A percentile compares a stretch with the other conserved stretches of the same genome.
These are phyloP conservation scores for Juncus effusus DNA, from an alignment of 176 grass and related monocot genomes.

Conservation along the genomic window DNA sequence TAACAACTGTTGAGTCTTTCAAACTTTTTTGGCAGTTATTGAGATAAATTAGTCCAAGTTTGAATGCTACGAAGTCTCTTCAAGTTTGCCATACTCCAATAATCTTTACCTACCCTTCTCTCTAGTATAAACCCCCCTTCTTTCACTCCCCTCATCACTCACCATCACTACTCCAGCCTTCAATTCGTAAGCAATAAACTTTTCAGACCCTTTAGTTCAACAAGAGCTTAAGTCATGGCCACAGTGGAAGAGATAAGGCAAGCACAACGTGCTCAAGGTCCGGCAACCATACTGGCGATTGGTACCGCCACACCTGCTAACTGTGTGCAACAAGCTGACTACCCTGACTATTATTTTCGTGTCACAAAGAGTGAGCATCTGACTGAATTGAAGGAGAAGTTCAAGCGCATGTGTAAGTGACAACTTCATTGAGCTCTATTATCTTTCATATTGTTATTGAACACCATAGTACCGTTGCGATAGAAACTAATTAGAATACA, in stretches of 20 bases:
- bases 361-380: too few species aligned
- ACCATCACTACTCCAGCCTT: neutral
- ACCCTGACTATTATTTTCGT: too few species aligned
- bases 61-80: neutral
- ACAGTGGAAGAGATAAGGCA: neutral
- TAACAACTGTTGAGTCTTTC: too few species aligned
- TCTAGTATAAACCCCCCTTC: neutral
- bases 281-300: too few species aligned
- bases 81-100: neutral
- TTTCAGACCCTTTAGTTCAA: neutral
- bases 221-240: constrained; percentile 5
- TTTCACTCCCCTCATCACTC: neutral
- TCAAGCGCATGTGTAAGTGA: neutral
- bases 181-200: neutral
- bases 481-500: too few species aligned
- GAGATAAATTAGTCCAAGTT: neutral
- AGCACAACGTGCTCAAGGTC: too few species aligned
- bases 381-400: too few species aligned
- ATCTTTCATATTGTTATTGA: neutral
- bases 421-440: too few species aligned
- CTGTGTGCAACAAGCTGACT: too few species aligned
- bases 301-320: too few species aligned
- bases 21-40: too few species aligned
- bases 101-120: neutral
- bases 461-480: neutral